Base-by-base conservation (phyloP, 2,329 filamentous ascomycete species). In the Ceratocystis variospora region DNA sequence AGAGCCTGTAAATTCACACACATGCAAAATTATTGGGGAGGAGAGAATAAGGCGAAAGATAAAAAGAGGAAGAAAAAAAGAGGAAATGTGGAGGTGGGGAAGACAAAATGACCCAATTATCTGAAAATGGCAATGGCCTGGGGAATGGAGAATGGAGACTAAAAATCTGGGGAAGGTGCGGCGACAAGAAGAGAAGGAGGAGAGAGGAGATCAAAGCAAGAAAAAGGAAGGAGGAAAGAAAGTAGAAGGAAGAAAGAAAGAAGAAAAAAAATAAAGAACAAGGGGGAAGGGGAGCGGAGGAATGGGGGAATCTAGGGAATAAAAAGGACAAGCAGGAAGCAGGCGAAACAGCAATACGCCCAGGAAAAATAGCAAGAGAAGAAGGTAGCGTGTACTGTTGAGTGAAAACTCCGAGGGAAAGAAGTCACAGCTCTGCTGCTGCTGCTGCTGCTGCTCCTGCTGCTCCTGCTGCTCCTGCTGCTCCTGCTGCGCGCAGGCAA, bases 121-220 rank as follows among this genome's bases (percentile, higher is more conserved):
- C 55, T 37, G 48, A 57, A 57, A 57, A 22, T 44, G 63, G 31
- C 28, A 28, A 44, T 28, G 46, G 37, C n/a, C n/a, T 37, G 61
- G 45, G 37, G 44, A 33, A 28, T 62, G 28, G 61, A 41, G 48
- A 59, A 59, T 59, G 55, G 55, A 31, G 55, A 59, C 5, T 41
- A 37, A 63, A 53, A 63, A 53, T 53, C 62, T 22, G 62, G 62
- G 62, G 62, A 63, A 63, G 45, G 62, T 46, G 62, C 62, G 25
- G 25, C 22, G 33, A 37, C 12, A 25, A 19, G 31, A 19, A n/a
- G 15, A 10, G 37, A 25, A 22, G 37, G 37, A 41, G n/a, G 41
- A 48, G n/a, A 62, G n/a, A 59, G 48, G 41, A 44, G 53, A 28
- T 22, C n/a, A 64, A 28, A 59, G 37, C 45, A 37, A 53, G 37